A percentile compares a stretch with the other conserved stretches of the same genome.
Evolutionary conservation across 768 basidiomycete species (phyloP).

Genomic region (Asterophora lycoperdoides): DNA sequence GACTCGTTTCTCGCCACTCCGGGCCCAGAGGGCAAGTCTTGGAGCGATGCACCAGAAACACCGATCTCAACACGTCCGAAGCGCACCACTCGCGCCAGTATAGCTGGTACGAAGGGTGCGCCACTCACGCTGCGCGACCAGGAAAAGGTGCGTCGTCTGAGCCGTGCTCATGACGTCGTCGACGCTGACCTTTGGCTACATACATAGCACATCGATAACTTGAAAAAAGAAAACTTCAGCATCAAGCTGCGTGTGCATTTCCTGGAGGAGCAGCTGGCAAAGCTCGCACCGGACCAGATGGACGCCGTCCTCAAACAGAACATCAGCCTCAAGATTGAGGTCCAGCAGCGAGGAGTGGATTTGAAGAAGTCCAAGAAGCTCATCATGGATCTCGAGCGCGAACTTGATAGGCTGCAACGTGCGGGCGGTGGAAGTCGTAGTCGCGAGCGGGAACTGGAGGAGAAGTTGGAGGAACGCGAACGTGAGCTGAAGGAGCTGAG

Average conservation of each 20-base stretch:
- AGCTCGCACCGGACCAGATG: conserved; percentile 88
- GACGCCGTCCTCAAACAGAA: conserved; percentile 91
- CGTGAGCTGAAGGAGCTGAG: conserved; percentile 65
- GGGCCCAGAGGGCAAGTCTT: conserved; percentile 40
- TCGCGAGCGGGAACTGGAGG: conserved; percentile 73
- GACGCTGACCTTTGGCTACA: not conserved
- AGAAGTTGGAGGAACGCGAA: conserved; percentile 69
- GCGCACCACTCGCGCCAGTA: conserved; percentile 32
- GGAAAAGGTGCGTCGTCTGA: conserved; percentile 70
- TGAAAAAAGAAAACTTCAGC: conserved; percentile 97
- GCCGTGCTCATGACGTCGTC: not conserved
- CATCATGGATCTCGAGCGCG: conserved; percentile 76
- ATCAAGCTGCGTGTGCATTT: conserved; percentile 96
- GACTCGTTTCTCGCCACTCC: conserved; percentile 51
- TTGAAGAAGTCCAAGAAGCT: conserved; percentile 91
- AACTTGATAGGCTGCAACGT: conserved; percentile 67
- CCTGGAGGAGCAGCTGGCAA: conserved; percentile 86
- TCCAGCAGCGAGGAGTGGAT: conserved; percentile 84
- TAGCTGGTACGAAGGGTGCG: conserved; percentile 37
- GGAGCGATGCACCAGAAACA: conserved; percentile 45
- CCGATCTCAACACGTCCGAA: conserved; percentile 45
- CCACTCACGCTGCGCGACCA: conserved; percentile 89
- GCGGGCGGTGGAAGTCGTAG: conserved; percentile 34
- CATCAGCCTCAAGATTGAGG: conserved; percentile 88
- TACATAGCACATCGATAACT: conserved; percentile 85